Evolutionary conservation across 805 yeast species (phyloP), one percentile per base, ranked within the genome.

Genomic region (Lachancea dasiensis): DNA sequence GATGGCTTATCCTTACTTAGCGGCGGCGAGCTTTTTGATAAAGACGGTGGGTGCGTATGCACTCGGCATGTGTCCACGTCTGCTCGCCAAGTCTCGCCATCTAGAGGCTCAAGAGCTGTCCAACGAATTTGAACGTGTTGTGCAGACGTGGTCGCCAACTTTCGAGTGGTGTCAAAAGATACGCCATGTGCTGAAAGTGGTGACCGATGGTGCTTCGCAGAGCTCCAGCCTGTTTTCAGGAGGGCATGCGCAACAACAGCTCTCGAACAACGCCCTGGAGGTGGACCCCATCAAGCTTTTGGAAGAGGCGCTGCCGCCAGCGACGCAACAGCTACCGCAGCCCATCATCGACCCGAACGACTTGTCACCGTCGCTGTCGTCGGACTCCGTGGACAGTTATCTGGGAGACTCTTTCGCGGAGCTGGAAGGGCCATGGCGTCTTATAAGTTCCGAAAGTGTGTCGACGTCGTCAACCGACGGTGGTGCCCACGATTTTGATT

Each of bases 121-220:
- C 4, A 7, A 11, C 17, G 13, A 20, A 20, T 20, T 30, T 19
- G 22, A 19, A n/a, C 8, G 10, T 20, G 33, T 19, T 6, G 33
- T 17, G 11, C 15, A 30, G 13, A 6, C 16, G 5, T 30, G 23
- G 23, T 13, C 25, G 5, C 9, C 15, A 5, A n/a, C 5, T 17
- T n/a, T 20, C n/a, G 33, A 20, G 25, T 30, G 33, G 33, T 30
- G 33, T 17, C 13, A n/a, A 20, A 23, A 20, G 7, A 14, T 30
- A 9, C 8, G 25, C 33, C 19, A 20, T 7, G 19, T n/a, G 5
- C 17, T 30, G 25, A 20, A 30, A 6, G 33, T 6, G 17, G 15
- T 3, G 21, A 11, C 9, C 5, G n/a, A 22, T 17, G 31, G 20
- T 9, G 21, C 10, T 4, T 11, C 7, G 7, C n/a, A n/a, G 5